A percentile compares a stretch with the other conserved stretches of the same genome.
Evolutionary conservation across 140 eudicot genomes (phyloP).

Genomic region (Ambrosia hybrid): DNA sequence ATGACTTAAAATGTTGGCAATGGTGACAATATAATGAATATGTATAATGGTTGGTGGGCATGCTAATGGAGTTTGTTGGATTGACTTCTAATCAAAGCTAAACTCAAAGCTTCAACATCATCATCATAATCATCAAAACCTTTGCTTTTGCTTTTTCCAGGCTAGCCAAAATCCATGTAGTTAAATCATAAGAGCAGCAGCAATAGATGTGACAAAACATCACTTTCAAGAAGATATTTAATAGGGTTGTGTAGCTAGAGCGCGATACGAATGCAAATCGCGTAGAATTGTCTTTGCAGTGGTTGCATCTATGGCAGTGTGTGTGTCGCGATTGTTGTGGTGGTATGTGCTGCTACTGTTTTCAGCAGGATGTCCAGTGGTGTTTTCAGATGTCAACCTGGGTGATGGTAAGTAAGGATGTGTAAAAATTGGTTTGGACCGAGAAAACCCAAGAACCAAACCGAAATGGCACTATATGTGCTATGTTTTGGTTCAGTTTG

Average conservation of each 20-base stretch:
- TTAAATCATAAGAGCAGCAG: constrained; percentile 24
- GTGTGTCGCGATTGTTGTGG: constrained; percentile 18
- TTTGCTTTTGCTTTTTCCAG: constrained; percentile 32
- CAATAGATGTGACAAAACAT: constrained; percentile 4
- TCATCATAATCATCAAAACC: constrained; percentile 17
- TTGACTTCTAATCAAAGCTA: constrained; percentile 45
- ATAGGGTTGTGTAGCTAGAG: not conserved
- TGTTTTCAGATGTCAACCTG: constrained; percentile 25
- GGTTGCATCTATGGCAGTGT: constrained; percentile 22
- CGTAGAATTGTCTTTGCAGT: not conserved
- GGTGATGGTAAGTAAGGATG: constrained; percentile 32
- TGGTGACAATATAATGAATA: constrained; percentile 39
- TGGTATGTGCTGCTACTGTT: constrained; percentile 21
- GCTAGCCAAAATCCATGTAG: constrained; percentile 25
- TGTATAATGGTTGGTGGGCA: constrained; percentile 35
- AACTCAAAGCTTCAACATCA: constrained; percentile 23
- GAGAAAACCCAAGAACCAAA: not conserved
- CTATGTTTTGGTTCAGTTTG: not conserved
- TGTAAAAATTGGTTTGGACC: not conserved
- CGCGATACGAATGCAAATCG: constrained; percentile 10
- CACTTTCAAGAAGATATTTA: constrained; percentile 9
- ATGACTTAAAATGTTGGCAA: constrained; percentile 40
- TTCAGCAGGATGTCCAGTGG: constrained; percentile 11
- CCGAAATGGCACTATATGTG: not conserved
- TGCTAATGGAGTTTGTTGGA: constrained; percentile 37